These are phyloP conservation scores for Aspergillus wentii DNA, from an alignment of 495 filamentous ascomycete genomes.

Conservation along the genomic window DNA sequence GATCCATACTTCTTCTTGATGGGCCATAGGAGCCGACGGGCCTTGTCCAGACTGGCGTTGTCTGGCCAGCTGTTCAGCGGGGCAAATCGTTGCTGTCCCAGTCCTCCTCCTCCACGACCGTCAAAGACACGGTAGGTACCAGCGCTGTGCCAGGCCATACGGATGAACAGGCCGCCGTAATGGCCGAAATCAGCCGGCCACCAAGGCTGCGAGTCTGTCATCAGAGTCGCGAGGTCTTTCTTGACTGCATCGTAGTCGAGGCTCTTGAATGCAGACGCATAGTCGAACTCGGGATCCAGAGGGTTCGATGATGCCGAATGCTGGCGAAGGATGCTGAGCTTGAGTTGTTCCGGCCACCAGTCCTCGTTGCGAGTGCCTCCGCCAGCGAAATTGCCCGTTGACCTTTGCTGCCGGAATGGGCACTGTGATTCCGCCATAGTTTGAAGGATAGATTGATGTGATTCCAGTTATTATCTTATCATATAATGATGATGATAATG, in stretches of 20 bases:
- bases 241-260: constrained; percentile 67
- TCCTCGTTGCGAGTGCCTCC: constrained; percentile 57
- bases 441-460: too few species aligned
- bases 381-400: constrained; percentile 58
- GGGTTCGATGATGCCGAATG: constrained; percentile 59
- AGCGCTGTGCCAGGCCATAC: constrained; percentile 73
- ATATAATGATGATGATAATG: too few species aligned
- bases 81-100: constrained; percentile 69
- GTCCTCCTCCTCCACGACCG: constrained; percentile 65
- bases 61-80: constrained; percentile 79
- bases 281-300: constrained; percentile 56
- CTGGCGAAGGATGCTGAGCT: constrained; percentile 67
- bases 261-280: constrained; percentile 62
- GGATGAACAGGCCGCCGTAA: constrained; percentile 71
- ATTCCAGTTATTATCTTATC: too few species aligned
- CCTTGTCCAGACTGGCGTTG: constrained; percentile 72
- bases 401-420: too few species aligned
- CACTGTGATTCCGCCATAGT: too few species aligned
- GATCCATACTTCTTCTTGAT: constrained; percentile 78
- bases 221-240: constrained; percentile 59
- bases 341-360: constrained; percentile 67
- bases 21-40: constrained; percentile 70
- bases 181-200: constrained; percentile 76
- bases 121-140: constrained; percentile 70
- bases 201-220: constrained; percentile 72